Evolutionary conservation across 345 rosid genomes (phyloP).

Genomic region (Crucihimalaya himalaica): DNA sequence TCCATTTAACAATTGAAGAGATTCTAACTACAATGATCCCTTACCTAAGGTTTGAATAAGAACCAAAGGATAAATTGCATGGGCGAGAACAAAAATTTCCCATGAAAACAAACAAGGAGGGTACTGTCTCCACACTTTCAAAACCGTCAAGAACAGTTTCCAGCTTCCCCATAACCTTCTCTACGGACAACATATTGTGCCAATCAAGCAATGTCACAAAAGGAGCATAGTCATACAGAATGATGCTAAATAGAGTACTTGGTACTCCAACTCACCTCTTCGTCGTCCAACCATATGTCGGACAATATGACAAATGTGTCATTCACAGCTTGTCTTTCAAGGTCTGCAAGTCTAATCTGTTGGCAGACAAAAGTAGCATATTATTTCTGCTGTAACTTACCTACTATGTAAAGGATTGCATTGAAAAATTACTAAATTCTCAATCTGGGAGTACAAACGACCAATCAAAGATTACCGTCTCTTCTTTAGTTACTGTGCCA

Average conservation of each 20-base stretch:
- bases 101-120: conserved; percentile 95
- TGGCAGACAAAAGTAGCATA: conserved; percentile 36
- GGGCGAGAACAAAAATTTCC: conserved; percentile 86
- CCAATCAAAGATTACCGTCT: conserved; percentile 61
- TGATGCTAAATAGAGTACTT: conserved; percentile 13
- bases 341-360: conserved; percentile 63
- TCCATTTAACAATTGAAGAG: neutral
- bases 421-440: neutral
- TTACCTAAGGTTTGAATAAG: conserved; percentile 81
- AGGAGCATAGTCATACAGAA: neutral
- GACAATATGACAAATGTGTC: conserved; percentile 91
- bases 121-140: conserved; percentile 76
- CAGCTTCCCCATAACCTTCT: conserved; percentile 80
- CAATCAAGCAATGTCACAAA: conserved; percentile 42
- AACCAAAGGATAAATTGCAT: conserved; percentile 76
- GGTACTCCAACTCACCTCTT: conserved; percentile 59
- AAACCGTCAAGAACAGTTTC: conserved; percentile 74
- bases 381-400: neutral
- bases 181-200: conserved; percentile 47
- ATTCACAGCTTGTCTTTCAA: conserved; percentile 68
- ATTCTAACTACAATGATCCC: conserved; percentile 13
- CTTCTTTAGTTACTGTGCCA: conserved; percentile 74
- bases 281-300: conserved; percentile 87
- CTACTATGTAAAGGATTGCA: neutral
- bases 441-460: conserved; percentile 17